Percentiles rank a stretch among this genome's conserved stretches.
Conservation (phyloP, 2,329 filamentous ascomycete genomes). For the Pyrenophora graminea region DNA sequence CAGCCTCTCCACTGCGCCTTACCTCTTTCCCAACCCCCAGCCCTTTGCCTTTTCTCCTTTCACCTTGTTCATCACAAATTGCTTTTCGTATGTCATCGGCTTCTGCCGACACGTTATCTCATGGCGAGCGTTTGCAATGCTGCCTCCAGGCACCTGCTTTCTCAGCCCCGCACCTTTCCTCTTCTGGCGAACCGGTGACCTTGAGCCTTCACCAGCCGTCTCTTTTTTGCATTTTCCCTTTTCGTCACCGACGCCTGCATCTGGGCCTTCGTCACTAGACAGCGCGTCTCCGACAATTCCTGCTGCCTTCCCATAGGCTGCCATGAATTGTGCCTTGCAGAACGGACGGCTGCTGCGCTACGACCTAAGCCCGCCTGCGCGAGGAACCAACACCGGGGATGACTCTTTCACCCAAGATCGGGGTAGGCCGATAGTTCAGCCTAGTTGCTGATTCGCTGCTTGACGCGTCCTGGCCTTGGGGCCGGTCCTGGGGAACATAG, state of each 20-base stretch:
- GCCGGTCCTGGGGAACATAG: slow-evolving; percentile 26
- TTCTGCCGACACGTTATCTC: slow-evolving; percentile 2
- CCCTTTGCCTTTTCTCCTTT: slow-evolving; percentile 12
- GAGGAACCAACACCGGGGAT: slow-evolving; percentile 15
- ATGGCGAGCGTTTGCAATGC: slow-evolving; percentile 1
- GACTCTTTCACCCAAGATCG: slow-evolving; percentile 28
- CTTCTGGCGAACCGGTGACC: slow-evolving; percentile 32
- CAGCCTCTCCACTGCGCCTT: slow-evolving; percentile 16
- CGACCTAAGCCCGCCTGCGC: slow-evolving; percentile 1
- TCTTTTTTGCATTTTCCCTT: slow-evolving; percentile 13
- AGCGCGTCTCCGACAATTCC: slow-evolving; percentile 19
- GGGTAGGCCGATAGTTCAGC: slow-evolving; percentile 19
- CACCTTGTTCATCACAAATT: background rate
- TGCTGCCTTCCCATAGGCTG: slow-evolving; percentile 22
- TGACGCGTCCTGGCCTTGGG: slow-evolving; percentile 30
- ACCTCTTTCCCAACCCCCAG: slow-evolving; percentile 6
- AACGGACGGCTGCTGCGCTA: slow-evolving; percentile 1
- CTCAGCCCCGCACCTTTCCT: slow-evolving; percentile 15
- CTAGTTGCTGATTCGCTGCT: slow-evolving; percentile 26
- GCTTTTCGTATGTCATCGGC: background rate
- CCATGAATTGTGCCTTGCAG: slow-evolving; percentile 36
- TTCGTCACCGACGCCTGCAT: slow-evolving; percentile 24
- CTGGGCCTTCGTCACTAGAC: slow-evolving; percentile 19
- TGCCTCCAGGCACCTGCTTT: slow-evolving; percentile 19
- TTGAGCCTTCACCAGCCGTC: slow-evolving; percentile 19